Base-by-base conservation (phyloP, 139 green algal genomes). In the Astrephomene gubernaculifera region DNA sequence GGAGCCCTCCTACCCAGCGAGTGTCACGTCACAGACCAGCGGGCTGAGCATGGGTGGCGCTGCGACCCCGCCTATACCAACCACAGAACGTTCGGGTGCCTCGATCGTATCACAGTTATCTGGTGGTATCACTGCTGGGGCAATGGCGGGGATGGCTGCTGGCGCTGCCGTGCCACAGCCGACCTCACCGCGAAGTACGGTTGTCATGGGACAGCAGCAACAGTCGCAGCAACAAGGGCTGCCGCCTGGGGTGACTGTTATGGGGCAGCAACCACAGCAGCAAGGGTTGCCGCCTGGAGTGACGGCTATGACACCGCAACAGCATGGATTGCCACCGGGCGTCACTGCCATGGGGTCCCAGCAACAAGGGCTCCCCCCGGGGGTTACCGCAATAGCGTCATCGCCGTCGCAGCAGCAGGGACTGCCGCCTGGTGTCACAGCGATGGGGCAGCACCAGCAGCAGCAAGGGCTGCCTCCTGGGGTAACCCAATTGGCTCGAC, bases 371-470 rank as follows among this genome's bases (percentile, higher is more conserved):
- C 41, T 83, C 33, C 71, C 83, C 2, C 70, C 82, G 22, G 82
- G 82, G 41, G 57, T 87, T 54, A 75, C 60, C 38, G 67, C 68
- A 25, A 64, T 86, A 21, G 67, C 10, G 6, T 4, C 36, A 71
- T 10, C 36, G 8, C 14, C 38, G 38, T 65, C 57, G 21, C 71
- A 81, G 73, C 73, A 81, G 73, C 74, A 71, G 74, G 52, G 83
- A 1, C 64, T 88, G 38, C 74, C 84, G 33, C 71, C 83, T 24
- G 83, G 83, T 33, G 63, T 88, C 53, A 71, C 64, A n/a, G 53
- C 70, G 3, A 78, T 82, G 57, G 2, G 12, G 29, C 60, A 71
- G 39, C 39, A 71, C 7, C 39, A 41, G 4, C n/a, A 45, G n/a
- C 72, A 68, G 72, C 72, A 68, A 35, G 68, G 68, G 7, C 49